Percentiles rank a stretch among this genome's conserved stretches.
These are phyloP conservation scores for Monilinia polystroma DNA, from an alignment of 2,329 filamentous ascomycete species.

Conservation along the genomic window DNA sequence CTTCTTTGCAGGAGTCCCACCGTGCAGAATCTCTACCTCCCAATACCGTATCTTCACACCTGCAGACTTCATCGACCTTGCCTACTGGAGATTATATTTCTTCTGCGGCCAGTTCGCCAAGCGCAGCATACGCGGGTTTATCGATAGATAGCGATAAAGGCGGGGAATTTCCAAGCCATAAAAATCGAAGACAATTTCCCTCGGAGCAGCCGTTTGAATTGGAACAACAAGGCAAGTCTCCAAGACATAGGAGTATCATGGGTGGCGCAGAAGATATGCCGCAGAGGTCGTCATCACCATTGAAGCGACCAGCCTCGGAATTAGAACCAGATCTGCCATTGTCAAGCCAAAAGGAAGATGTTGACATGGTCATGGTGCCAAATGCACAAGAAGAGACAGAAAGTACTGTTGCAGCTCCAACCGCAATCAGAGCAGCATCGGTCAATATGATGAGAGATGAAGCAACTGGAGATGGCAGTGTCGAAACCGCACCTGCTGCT, in stretches of 20 bases:
- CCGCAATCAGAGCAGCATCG: slow-evolving; percentile 28
- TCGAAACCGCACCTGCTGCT: not conserved
- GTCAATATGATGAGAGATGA: slow-evolving; percentile 34
- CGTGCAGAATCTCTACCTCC: slow-evolving; percentile 46
- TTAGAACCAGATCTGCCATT: slow-evolving; percentile 34
- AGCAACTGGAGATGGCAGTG: slow-evolving; percentile 13
- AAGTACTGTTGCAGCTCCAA: slow-evolving; percentile 19
- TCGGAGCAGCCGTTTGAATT: slow-evolving; percentile 38
- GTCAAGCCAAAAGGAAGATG: slow-evolving; percentile 38
- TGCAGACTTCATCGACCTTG: slow-evolving; percentile 45
- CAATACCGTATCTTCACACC: slow-evolving; percentile 49
- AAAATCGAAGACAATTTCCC: slow-evolving; percentile 39
- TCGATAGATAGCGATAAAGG: slow-evolving; percentile 56
- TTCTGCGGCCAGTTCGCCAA: slow-evolving; percentile 58
- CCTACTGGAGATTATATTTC: slow-evolving; percentile 51
- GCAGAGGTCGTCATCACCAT: slow-evolving; percentile 62
- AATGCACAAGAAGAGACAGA: slow-evolving; percentile 23
- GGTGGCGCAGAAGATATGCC: slow-evolving; percentile 57
- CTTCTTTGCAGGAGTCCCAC: slow-evolving; percentile 26
- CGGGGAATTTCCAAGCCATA: slow-evolving; percentile 37
- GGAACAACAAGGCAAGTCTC: slow-evolving; percentile 48
- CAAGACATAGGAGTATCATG: slow-evolving; percentile 56
- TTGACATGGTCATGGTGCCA: slow-evolving; percentile 38
- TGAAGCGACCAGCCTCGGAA: slow-evolving; percentile 59
- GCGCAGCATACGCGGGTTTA: slow-evolving; percentile 56